Evolutionary conservation across 1,139 yeast genomes (phyloP), one percentile per base, ranked within the genome.

Genomic region (Candida buenavistaensis): DNA sequence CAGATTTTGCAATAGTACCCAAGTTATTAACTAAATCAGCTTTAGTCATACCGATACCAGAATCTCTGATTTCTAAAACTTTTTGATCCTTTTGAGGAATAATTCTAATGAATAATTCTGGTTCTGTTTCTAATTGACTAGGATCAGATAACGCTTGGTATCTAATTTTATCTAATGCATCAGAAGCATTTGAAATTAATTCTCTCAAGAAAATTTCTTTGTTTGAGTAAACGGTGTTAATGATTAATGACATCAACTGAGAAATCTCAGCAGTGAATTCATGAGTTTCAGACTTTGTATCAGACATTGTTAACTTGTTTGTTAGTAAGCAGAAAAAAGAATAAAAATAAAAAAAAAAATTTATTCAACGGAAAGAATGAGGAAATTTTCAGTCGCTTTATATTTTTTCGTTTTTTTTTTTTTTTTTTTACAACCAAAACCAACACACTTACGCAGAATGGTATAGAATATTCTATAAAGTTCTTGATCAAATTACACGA

Each of bases 1-100:
- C 99, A 51, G 98, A 94, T 77, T 92, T 94, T 63, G 99, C 98
- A 64, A 94, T 94, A 51, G 98, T 92, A 83, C 99, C 99, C 71
- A 94, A 86, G 78, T 94, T 94, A 83, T 94, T 94, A 62, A 94
- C 94, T 67, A 94, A 79, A 62, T 94, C 99, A 51, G 97, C 95
- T 78, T 94, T 94, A 72, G 99, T 94, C 96, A 92, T 89, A 88
- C 99, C 99, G 59, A 94, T 89, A 89, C 99, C 99, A 43, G 97
- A 82, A 71, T 94, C 99, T 75, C 98, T 90, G 66, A 94, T 85
- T 73, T 92, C 97, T 62, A 94, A 78, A 46, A 92, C 82, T 70
- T 89, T 89, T 62, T 83, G 79, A 54, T 90, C 98, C 66, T 95
- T 95, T 66, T 75, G 82, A 64, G 99, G 99, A 48, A 96, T 92